Evolutionary conservation across 495 filamentous ascomycete genomes (phyloP), one percentile per base, ranked within the genome.

Genomic region (Trypethelium eluteriae): DNA sequence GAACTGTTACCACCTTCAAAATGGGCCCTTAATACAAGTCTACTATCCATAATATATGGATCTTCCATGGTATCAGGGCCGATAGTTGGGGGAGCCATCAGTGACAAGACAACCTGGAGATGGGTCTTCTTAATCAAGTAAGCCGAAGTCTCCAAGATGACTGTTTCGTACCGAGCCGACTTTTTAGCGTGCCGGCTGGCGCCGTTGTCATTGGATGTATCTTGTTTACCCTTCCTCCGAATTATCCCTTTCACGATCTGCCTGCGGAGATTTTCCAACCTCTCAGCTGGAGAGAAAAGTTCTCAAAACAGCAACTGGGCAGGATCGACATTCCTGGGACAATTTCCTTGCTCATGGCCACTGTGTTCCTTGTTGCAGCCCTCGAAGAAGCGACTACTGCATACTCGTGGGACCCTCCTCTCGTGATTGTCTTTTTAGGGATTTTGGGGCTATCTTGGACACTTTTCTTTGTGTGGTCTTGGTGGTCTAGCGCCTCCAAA

Each of bases 351-450:
- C 57, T 69, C 53, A 16, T 61, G 32, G 57, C 67, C 3, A 63
- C 70, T 9, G 25, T 71, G 6, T 53, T 61, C 18, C 39, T 71
- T 10, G 47, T 62, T 7, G 57, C 66, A 2, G 64, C 46, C 10
- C 62, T 71, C n/a, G 64, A 67, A 32, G 70, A 71, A 39, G 65
- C 62, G 1, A 65, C 38, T 12, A 57, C 62, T 10, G n/a, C 16
- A n/a, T 69, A 62, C 56, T 38, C 64, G 2, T 71, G 70, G 70
- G 62, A 50, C 16, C 63, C 66, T 1, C 50, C 69, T n/a, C 61
- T 68, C 3, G 63, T 66, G 12, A 63, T 70, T 49, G 39, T 35
- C 14, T 49, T 67, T n/a, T 53, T 70, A 5, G 57, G 38, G 1
- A 9, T 67, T 2, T 70, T 62, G 2, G 66, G 53, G 11, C 2